Evolutionary conservation across 106 monocot genomes (phyloP).

Genomic region (Narthecium ossifragum): DNA sequence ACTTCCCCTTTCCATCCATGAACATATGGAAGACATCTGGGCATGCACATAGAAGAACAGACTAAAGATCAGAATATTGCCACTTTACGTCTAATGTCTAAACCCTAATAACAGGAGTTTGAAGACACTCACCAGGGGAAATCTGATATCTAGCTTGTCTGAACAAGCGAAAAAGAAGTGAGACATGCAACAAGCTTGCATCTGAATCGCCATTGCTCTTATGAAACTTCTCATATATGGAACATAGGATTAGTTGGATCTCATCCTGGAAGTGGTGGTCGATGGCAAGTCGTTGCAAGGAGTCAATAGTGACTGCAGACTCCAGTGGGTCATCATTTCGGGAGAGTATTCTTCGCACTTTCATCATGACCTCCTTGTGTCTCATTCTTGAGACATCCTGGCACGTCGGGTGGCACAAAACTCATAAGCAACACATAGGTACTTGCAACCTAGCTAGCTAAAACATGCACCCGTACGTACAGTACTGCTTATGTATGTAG

Average conservation of each 20-base stretch:
- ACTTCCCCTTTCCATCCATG: constrained; percentile 14
- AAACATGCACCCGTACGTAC: no score
- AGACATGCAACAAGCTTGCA: background rate
- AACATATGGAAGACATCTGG: constrained; percentile 29
- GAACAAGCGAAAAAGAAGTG: constrained; percentile 22
- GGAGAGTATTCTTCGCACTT: no score
- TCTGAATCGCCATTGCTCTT: no score
- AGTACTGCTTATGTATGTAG: no score
- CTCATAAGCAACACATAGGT: no score
- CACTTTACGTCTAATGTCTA: background rate
- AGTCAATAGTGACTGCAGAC: constrained; percentile 12
- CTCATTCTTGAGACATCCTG: no score
- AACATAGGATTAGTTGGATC: background rate
- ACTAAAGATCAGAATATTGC: background rate
- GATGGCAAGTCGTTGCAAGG: constrained; percentile 20
- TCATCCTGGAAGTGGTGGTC: constrained; percentile 35
- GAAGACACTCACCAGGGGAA: constrained; percentile 13
- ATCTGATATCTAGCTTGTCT: constrained; percentile 21
- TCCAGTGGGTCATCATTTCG: background rate
- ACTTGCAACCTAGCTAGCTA: no score
- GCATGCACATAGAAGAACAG: background rate
- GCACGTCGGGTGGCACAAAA: no score
- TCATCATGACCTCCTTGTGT: no score
- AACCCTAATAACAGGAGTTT: background rate
- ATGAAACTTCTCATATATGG: background rate